These are phyloP conservation scores for Candida maris DNA, from an alignment of 805 yeast genomes.

Conservation along the genomic window DNA sequence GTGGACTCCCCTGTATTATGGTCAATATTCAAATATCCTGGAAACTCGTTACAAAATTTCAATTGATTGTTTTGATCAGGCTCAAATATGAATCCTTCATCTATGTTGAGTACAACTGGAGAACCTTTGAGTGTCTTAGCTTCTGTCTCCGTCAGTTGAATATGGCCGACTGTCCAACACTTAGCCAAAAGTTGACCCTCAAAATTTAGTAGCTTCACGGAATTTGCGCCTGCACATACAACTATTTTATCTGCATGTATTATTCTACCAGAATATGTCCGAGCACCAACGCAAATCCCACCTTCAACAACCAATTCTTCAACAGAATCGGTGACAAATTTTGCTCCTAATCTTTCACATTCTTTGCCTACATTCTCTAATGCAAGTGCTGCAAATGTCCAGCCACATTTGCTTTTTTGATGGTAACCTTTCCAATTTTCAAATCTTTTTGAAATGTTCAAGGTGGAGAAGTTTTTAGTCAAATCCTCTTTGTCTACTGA, in stretches of 20 bases:
- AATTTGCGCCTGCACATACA: conserved; percentile 40
- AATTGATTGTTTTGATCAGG: conserved; percentile 35
- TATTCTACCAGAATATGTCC: conserved; percentile 25
- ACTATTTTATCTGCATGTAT: conserved; percentile 28
- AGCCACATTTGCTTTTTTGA: conserved; percentile 34
- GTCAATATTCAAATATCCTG: conserved; percentile 32
- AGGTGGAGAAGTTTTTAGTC: neutral
- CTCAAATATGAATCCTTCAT: conserved; percentile 41
- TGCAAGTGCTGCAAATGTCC: conserved; percentile 35
- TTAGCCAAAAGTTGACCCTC: conserved; percentile 36
- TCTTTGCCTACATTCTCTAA: conserved; percentile 28
- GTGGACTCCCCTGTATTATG: conserved; percentile 17
- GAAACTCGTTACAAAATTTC: conserved; percentile 39
- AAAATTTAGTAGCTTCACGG: conserved; percentile 34
- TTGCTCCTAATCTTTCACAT: conserved; percentile 31
- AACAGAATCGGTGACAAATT: conserved; percentile 26
- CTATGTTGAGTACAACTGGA: conserved; percentile 37
- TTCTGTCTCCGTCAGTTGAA: conserved; percentile 33
- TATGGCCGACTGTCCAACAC: conserved; percentile 41
- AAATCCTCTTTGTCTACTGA: neutral
- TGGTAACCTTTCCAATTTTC: conserved; percentile 32
- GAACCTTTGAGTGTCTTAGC: conserved; percentile 26
- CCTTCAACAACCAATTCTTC: conserved; percentile 18
- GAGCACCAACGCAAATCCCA: conserved; percentile 25
- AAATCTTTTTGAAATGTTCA: conserved; percentile 12